Evolutionary conservation across 1,284 basidiomycete genomes (phyloP).

Genomic region (Cryptococcus maquisensis): DNA sequence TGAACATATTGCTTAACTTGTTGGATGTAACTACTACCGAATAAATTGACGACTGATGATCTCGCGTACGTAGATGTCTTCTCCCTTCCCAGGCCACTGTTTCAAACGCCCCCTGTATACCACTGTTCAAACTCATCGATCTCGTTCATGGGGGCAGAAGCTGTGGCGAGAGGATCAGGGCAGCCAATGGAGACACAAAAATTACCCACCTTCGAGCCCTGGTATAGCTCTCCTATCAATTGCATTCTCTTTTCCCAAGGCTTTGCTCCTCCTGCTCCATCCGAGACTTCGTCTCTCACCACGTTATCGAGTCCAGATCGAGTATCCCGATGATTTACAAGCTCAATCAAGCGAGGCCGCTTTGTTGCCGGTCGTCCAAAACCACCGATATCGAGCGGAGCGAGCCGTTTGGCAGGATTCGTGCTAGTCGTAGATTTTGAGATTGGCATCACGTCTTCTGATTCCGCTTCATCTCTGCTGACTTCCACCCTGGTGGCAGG

Average conservation of each 20-base stretch:
- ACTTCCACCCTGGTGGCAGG: too few species aligned
- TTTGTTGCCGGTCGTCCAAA: not conserved
- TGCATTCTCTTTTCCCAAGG: too few species aligned
- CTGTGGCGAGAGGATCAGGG: not conserved
- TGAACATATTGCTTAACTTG: not conserved
- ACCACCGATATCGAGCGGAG: not conserved
- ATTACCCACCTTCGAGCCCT: not conserved
- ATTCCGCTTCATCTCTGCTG: too few species aligned
- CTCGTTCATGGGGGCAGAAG: not conserved
- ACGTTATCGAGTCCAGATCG: too few species aligned
- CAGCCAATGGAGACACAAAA: not conserved
- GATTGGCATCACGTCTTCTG: too few species aligned
- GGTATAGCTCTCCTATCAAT: too few species aligned
- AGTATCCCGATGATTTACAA: too few species aligned
- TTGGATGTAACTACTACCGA: not conserved
- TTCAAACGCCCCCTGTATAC: not conserved
- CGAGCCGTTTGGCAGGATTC: not conserved
- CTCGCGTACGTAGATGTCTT: not conserved
- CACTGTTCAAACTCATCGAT: constrained; percentile 1
- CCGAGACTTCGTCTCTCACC: too few species aligned
- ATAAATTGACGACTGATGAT: not conserved
- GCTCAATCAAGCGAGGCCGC: not conserved
- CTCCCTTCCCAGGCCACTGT: not conserved
- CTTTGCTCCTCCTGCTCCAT: too few species aligned
- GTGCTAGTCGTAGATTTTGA: too few species aligned